These are phyloP conservation scores for Malassezia sp. DNA, from an alignment of 1,284 basidiomycete species.

Conservation along the genomic window DNA sequence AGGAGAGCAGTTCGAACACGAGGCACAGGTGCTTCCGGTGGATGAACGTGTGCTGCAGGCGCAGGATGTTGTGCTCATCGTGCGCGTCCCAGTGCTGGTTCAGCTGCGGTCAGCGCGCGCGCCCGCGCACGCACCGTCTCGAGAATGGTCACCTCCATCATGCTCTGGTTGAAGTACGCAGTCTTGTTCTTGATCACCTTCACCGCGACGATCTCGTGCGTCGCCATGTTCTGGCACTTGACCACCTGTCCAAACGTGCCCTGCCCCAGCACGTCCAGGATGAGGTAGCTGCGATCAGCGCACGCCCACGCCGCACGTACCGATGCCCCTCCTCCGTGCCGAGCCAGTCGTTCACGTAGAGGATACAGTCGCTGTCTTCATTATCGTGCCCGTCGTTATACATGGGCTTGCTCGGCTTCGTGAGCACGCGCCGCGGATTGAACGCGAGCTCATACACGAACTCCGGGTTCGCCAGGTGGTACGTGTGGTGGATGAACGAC, in stretches of 20 bases:
- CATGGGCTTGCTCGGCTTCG: slow-evolving; percentile 43
- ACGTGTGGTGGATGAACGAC: slow-evolving; percentile 45
- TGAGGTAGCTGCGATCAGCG: too few relatives aligned
- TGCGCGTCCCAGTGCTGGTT: slow-evolving; percentile 56
- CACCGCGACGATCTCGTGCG: slow-evolving; percentile 92
- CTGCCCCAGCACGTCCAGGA: slow-evolving; percentile 92
- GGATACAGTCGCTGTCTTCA: slow-evolving; percentile 45
- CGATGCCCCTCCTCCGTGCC: slow-evolving; percentile 52
- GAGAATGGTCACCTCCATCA: slow-evolving; percentile 99
- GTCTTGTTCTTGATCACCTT: slow-evolving; percentile 99
- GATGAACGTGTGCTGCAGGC: slow-evolving; percentile 89
- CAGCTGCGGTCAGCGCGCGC: too few relatives aligned
- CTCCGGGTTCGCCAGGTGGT: slow-evolving; percentile 45
- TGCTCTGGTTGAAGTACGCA: slow-evolving; percentile 96
- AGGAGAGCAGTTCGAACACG: slow-evolving; percentile 91
- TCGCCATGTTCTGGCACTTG: slow-evolving; percentile 99
- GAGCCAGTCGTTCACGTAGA: slow-evolving; percentile 46
- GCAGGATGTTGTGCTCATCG: slow-evolving; percentile 91
- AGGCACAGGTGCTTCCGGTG: slow-evolving; percentile 92
- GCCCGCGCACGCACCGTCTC: too few relatives aligned
- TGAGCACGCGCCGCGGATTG: slow-evolving; percentile 42
- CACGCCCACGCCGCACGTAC: too few relatives aligned
- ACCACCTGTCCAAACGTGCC: slow-evolving; percentile 99
- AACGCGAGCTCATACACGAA: slow-evolving; percentile 47
- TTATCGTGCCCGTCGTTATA: slow-evolving; percentile 46